Base-by-base conservation (phyloP, 1,284 basidiomycete species). In the Entoloma clypeatum region DNA sequence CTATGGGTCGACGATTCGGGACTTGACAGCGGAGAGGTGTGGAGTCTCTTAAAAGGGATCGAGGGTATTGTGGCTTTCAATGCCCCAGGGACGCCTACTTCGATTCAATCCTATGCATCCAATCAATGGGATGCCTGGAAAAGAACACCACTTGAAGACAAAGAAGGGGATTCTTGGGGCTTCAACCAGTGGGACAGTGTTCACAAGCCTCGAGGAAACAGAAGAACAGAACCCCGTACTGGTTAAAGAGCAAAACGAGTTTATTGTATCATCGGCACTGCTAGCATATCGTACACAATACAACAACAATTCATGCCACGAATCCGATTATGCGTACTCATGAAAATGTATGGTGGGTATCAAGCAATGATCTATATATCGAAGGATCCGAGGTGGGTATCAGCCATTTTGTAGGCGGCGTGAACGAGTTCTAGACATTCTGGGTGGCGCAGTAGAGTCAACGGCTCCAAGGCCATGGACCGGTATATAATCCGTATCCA, bases 401-500 rank as follows among this genome's bases (percentile, higher is more conserved):
- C 11, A 29, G 6, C 62, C 51, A 69, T 53, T 66, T 41, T 67
- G 60, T 37, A 55, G 61, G 31, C 72, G 71, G 39, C 72, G 71
- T 16, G 65, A 62, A 45, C 72, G 70, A 40, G 70, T 69, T 57
- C 75, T 75, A 6, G 71, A 67, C 18, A 59, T 65, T 41, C 72
- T 66, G 4, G 68, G 65, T 6, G 61, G 48, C 17, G 63, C 50
- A 28, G 60, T 51, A 5, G 67, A 58, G 9, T 68, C 59, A n/a
- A 74, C 67, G 18, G 83, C 79, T 18, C 82, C 86, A 25, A 83
- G 71, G 4, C 87, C 87, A 56, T 91, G 86, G n/a, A 71, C 64
- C 17, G 88, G 88, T 19, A 74, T 67, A 56, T 88, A 92, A 46
- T 82, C 77, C 2, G 76, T 68, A 57, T 93, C 91, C 14, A 87